These are phyloP conservation scores for Monilinia vaccinii-corymbosi DNA, from an alignment of 2,329 filamentous ascomycete species.

Conservation along the genomic window DNA sequence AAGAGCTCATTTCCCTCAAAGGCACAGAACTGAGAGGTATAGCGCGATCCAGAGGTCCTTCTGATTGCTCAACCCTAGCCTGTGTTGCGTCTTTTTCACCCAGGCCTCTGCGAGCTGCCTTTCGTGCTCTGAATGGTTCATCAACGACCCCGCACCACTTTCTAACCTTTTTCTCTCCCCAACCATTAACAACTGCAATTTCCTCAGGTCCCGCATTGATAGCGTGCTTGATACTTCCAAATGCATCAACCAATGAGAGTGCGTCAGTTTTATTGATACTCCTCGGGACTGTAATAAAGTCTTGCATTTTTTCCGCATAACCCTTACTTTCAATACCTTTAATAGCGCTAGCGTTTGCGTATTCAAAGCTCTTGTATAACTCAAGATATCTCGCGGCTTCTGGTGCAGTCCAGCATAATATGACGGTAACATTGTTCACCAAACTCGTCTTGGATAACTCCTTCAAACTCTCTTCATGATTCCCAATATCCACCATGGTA, in stretches of 20 bases:
- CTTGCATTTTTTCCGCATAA: slow-evolving; percentile 79
- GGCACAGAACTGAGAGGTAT: slow-evolving; percentile 26
- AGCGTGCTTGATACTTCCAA: slow-evolving; percentile 79
- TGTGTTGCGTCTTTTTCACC: slow-evolving; percentile 18
- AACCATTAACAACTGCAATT: slow-evolving; percentile 75
- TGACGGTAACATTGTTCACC: slow-evolving; percentile 84
- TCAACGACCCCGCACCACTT: slow-evolving; percentile 74
- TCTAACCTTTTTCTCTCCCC: slow-evolving; percentile 92
- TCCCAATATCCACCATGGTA: slow-evolving; percentile 88
- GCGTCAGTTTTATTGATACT: slow-evolving; percentile 94
- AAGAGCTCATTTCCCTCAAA: slow-evolving; percentile 20
- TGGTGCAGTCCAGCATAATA: slow-evolving; percentile 88
- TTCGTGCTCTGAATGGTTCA: slow-evolving; percentile 73
- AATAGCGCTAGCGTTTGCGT: slow-evolving; percentile 71
- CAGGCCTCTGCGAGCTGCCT: slow-evolving; percentile 50
- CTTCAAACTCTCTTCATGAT: slow-evolving; percentile 81
- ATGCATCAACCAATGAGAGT: slow-evolving; percentile 79
- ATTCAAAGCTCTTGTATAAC: slow-evolving; percentile 88
- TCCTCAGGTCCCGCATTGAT: slow-evolving; percentile 84
- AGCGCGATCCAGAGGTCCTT: slow-evolving; percentile 33
- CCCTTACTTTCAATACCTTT: slow-evolving; percentile 73
- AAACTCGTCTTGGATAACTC: slow-evolving; percentile 89
- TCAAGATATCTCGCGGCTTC: slow-evolving; percentile 93
- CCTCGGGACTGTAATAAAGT: slow-evolving; percentile 84
- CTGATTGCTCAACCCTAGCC: slow-evolving; percentile 16